Evolutionary conservation across 1,139 yeast species (phyloP), one percentile per base, ranked within the genome.

Genomic region (Candida glucosophila): DNA sequence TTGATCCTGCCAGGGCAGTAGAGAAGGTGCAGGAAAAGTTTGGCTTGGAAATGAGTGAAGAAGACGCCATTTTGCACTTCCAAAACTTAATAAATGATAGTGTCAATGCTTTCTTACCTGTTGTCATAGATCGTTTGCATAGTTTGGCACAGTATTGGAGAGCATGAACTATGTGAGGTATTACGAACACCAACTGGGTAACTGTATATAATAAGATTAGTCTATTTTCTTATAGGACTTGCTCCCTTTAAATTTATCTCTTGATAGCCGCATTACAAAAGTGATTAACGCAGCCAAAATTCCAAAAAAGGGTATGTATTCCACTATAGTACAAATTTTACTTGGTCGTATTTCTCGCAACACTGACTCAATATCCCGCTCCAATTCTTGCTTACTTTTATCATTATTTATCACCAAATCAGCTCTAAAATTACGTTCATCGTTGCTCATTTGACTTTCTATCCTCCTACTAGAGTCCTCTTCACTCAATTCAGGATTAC

Each of bases 91-190:
- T 92, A 44, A 86, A 83, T 43, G 95, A 83, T 41, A 83, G 95
- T 56, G 97, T 90, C 10, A 82, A 74, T 47, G 98, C 98, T 0
- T 72, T 90, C 31, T 55, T 88, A 36, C 98, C 98, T 0, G 88
- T 88, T 45, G 95, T 92, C 8, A 90, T 92, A 32, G 99, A 92
- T 47, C 71, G 96, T 37, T 58, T 92, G 29, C 99, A 92, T 51
- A 85, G 88, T 55, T 67, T 92, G 49, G 96, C 98, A 0, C 98
- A 92, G 48, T 92, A 92, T 47, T 90, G 98, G 98, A 58, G 97
- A 35, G 88, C 96, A 1, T 88, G 47, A 49, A 19, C n/a, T n/a
- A n/a, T n/a, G n/a, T 12, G n/a, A n/a, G 12, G 5, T 19, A 7
- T 10, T 19, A n/a, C 6, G 9, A 19, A 22, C 5, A 5, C 5